Base-by-base conservation (phyloP, 2,329 filamentous ascomycete species). In the Clonostachys byssicola region DNA sequence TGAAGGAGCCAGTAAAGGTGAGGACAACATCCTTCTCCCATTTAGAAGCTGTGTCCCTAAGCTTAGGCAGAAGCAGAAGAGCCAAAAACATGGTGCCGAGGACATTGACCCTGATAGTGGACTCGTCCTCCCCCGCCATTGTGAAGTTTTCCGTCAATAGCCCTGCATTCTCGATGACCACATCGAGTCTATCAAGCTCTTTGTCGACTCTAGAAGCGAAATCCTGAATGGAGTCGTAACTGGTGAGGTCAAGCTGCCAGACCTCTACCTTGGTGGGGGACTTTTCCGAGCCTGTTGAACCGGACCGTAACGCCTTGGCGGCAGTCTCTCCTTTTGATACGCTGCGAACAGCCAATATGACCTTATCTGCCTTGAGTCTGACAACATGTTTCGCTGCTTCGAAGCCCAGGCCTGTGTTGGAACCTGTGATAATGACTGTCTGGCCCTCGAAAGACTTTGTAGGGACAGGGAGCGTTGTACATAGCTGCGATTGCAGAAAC, bases 61-160 rank as follows among this genome's bases (percentile, higher is more conserved):
- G 62, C 53, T 43, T 43, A 12, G 41, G 41, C 9, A 44, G 18
- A 3, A 48, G 34, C 6, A 20, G 30, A 12, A 38, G 12, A n/a
- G 30, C 46, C 5, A 48, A 42, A 2, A 44, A 39, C 17, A 48
- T 35, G 14, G 39, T 46, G 56, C 17, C 61, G 52, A 78, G 59
- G 16, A 76, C 68, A 52, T 78, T 78, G 42, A 77, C 64, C 5
- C 67, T 70, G 44, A 76, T 55, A 30, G 61, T 68, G 13, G 54
- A 54, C 56, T 77, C 74, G 47, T 68, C 62, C 3, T 69, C 73
- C 46, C 72, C 70, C 16, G 59, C 51, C 39, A 33, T 34, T 23
- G 30, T 34, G 30, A 33, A 43, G 12, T 13, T 14, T 16, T 12
- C n/a, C n/a, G 12, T 30, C 10, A 56, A 44, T 5, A 76, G 54